A percentile compares a stretch with the other conserved stretches of the same genome.
Evolutionary conservation across 139 green algal genomes (phyloP).

Genomic region (Desmodesmus armatus): DNA sequence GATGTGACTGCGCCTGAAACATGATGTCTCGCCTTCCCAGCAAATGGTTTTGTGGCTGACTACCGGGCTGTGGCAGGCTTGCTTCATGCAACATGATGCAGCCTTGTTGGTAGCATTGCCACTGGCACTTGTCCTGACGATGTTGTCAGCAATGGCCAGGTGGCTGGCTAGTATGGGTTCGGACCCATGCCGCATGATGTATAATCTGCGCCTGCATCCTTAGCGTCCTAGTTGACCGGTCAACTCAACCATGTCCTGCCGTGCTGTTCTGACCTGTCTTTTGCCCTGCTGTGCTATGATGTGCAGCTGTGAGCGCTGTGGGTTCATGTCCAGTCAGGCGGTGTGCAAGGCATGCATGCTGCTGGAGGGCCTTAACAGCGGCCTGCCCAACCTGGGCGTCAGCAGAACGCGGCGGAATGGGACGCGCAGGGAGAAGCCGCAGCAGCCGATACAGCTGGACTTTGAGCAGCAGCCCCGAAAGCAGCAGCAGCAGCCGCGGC

Average conservation of each 20-base stretch:
- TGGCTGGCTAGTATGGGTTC: neutral
- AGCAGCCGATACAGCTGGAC: constrained; percentile 1
- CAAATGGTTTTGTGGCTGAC: no score
- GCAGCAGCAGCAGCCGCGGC: neutral
- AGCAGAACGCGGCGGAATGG: constrained; percentile 15
- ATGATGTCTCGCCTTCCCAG: no score
- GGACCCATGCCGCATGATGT: neutral
- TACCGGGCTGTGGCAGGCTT: no score
- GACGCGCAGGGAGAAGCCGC: neutral
- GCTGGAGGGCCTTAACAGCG: constrained; percentile 90
- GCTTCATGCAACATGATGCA: neutral
- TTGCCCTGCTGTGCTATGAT: no score
- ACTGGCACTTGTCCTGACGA: no score
- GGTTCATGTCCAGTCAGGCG: constrained; percentile 88
- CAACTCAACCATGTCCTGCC: no score
- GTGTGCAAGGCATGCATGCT: constrained; percentile 94
- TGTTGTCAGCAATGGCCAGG: no score
- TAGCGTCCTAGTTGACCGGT: no score
- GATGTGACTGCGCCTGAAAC: no score
- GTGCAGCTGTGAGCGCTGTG: constrained; percentile 79
- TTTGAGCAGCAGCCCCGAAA: neutral
- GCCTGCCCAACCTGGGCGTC: constrained; percentile 71
- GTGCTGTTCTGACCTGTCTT: no score
- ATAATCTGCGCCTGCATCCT: no score
- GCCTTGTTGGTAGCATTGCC: neutral